A percentile compares a stretch with the other conserved stretches of the same genome.
These are phyloP conservation scores for Antarctomyces pellizariae DNA, from an alignment of 495 filamentous ascomycete species.

Conservation along the genomic window DNA sequence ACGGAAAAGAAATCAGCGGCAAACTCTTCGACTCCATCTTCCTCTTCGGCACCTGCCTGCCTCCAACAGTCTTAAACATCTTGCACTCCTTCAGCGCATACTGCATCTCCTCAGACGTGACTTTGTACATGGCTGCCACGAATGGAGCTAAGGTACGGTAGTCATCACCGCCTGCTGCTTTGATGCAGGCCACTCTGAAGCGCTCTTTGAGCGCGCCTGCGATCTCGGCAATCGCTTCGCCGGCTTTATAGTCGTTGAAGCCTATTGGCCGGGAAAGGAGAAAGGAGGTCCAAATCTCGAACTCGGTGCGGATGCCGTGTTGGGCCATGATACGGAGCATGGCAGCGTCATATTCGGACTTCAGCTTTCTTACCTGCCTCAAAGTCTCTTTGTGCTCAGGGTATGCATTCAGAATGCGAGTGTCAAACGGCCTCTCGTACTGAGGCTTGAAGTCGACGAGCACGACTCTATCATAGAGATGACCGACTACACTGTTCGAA, in stretches of 20 bases:
- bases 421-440: conserved; percentile 49
- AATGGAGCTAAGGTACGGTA: conserved; percentile 40
- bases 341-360: conserved; percentile 51
- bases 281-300: conserved; percentile 76
- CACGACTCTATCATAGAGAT: conserved; percentile 48
- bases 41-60: conserved; percentile 14
- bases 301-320: conserved; percentile 68
- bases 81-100: conserved; percentile 25
- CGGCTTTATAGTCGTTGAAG: conserved; percentile 57
- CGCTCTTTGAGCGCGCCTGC: conserved; percentile 34
- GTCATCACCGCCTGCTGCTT: conserved; percentile 35
- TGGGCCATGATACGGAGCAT: conserved; percentile 69
- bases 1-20: conserved; percentile 84
- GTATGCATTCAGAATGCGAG: conserved; percentile 46
- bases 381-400: conserved; percentile 26
- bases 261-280: conserved; percentile 43
- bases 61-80: conserved; percentile 13
- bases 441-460: conserved; percentile 40
- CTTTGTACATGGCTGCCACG: conserved; percentile 64
- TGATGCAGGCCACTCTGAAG: conserved; percentile 38
- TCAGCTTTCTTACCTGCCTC: conserved; percentile 36
- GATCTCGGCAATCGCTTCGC: conserved; percentile 56
- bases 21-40: conserved; percentile 24
- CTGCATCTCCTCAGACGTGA: conserved; percentile 48
- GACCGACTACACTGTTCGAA: conserved; percentile 53